These are phyloP conservation scores for Acorus gramineus DNA, from an alignment of 106 monocot genomes.

Conservation along the genomic window DNA sequence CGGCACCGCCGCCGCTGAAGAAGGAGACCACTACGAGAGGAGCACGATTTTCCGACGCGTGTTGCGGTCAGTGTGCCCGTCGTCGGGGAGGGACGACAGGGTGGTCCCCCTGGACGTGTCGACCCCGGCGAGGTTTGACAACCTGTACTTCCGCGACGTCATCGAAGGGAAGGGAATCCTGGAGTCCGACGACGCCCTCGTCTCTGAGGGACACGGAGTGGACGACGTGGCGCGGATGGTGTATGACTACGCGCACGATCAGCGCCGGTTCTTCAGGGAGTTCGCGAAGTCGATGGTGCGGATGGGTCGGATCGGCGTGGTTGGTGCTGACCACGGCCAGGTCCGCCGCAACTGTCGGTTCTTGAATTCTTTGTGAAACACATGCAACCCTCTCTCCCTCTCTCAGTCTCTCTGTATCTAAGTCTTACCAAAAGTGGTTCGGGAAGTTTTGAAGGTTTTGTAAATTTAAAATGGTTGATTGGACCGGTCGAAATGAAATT, in stretches of 20 bases:
- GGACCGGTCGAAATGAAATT: too few species aligned
- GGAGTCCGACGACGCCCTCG: slow-evolving; percentile 37
- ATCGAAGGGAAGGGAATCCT: slow-evolving; percentile 34
- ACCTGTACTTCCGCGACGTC: slow-evolving; percentile 42
- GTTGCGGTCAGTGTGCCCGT: slow-evolving; percentile 40
- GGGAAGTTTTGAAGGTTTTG: too few species aligned
- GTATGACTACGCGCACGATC: slow-evolving; percentile 33
- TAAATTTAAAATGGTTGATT: too few species aligned
- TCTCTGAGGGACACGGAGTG: slow-evolving; percentile 9
- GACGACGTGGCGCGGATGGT: slow-evolving; percentile 18
- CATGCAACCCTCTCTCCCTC: too few species aligned
- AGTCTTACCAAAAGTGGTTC: too few species aligned
- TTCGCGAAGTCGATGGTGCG: slow-evolving; percentile 38
- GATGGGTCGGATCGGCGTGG: slow-evolving; percentile 50
- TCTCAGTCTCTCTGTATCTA: too few species aligned
- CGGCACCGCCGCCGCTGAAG: slow-evolving; percentile 5
- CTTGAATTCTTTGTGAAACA: too few species aligned
- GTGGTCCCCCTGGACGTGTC: slow-evolving; percentile 31
- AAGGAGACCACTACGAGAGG: slow-evolving; percentile 10
- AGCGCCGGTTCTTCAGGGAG: slow-evolving; percentile 43
- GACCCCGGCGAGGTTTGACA: slow-evolving; percentile 53
- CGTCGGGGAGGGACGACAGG: slow-evolving; percentile 29
- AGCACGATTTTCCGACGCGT: slow-evolving; percentile 7
- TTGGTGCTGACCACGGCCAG: slow-evolving; percentile 33
- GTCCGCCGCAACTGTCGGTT: slow-evolving; percentile 35